Base-by-base conservation (phyloP, 1,284 basidiomycete species). In the Xerocomus amazonicus region DNA sequence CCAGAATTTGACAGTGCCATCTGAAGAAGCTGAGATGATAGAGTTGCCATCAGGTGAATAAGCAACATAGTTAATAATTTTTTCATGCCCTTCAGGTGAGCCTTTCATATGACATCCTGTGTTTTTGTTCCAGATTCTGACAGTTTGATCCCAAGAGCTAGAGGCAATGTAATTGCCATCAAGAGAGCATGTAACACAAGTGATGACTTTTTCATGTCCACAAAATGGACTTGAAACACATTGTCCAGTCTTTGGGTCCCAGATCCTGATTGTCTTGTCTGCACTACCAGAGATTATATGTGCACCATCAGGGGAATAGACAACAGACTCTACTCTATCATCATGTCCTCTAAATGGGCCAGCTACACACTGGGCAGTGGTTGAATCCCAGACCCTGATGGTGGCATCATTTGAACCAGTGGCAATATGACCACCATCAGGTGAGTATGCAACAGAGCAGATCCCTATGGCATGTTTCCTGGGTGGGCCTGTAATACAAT, bases 1-100 rank as follows among this genome's bases (percentile, higher is more conserved):
- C 56, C 58, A 58, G 12, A 56, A n/a, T 13, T 45, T 56, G 13
- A 60, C 48, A 34, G 58, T 58, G 0, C 33, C 3, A 4, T 57
- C 58, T 2, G 2, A 9, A 3, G 58, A 55, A 4, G 47, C 52
- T 46, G 56, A 58, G 27, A 40, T 31, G 27, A 57, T 33, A 2
- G 56, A 16, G 3, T 7, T 53, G 6, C 56, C 46, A 57, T 52
- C 37, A 38, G 56, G 48, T 5, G 56, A 57, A 33, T 60, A 57
- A 19, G 28, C 34, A 32, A 57, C 23, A 40, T 58, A 60, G 16
- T 16, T 32, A 19, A 62, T 9, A 33, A 32, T 39, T 3, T 14
- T 3, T 0, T 38, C 51, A 12, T 58, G 56, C 0, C 51, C 59
- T 3, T 4, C 3, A 8, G 57, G 17, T 40, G 44, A 31, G 26